Percentiles rank a stretch among this genome's conserved stretches.
Evolutionary conservation across 1,284 basidiomycete species (phyloP).

Genomic region (Cutaneotrichosporon sp.): DNA sequence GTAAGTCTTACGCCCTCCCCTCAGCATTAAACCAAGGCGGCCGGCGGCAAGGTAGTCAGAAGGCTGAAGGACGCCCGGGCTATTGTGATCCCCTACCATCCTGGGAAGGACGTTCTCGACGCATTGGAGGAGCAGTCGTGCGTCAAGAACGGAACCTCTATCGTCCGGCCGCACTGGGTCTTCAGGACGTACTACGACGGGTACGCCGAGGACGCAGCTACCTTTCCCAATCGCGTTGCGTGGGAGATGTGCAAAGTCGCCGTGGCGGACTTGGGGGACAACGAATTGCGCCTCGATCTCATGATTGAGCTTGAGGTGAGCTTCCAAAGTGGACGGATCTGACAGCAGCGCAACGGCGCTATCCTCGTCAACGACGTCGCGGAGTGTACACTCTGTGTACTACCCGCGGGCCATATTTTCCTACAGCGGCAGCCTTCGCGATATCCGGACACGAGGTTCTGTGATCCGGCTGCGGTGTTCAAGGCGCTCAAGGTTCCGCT

Average conservation of each 20-base stretch:
- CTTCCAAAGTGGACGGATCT: background rate
- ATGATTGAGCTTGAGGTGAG: conserved; percentile 24
- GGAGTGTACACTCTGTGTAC: conserved; percentile 9
- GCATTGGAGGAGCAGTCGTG: background rate
- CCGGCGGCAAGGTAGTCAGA: background rate
- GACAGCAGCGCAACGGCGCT: conserved; percentile 17
- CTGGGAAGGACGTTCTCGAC: background rate
- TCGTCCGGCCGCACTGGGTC: conserved; percentile 21
- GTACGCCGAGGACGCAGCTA: background rate
- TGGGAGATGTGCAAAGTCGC: background rate
- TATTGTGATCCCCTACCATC: conserved; percentile 8
- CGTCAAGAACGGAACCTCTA: background rate
- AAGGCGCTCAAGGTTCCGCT: background rate
- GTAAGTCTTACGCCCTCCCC: background rate
- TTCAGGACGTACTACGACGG: conserved; percentile 20
- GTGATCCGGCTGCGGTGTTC: background rate
- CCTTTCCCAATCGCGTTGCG: too few relatives aligned
- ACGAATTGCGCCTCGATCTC: conserved; percentile 2
- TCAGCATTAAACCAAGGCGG: conserved; percentile 1
- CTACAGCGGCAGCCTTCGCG: background rate
- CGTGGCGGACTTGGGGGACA: conserved; percentile 12
- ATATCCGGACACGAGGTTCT: background rate
- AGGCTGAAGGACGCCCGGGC: conserved; percentile 3
- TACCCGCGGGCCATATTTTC: conserved; percentile 6
- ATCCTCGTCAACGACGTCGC: conserved; percentile 16